Conservation (phyloP, 2,329 filamentous ascomycete species). For the Hypoxylon sp. region DNA sequence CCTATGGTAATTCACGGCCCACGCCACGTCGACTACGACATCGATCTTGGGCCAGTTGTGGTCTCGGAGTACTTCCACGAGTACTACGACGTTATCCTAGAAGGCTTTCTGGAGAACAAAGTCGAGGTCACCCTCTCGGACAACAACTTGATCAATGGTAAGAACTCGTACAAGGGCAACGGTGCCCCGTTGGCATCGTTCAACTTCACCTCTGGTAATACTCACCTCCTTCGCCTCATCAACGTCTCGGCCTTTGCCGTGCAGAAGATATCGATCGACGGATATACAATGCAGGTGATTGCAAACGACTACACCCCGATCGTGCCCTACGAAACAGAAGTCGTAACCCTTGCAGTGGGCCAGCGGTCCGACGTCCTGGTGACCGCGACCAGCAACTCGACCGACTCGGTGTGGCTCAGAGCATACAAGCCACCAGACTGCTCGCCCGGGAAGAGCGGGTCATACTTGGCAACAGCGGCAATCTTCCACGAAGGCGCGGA, state of each 20-base stretch:
- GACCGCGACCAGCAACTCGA: slow-evolving; percentile 13
- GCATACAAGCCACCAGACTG: slow-evolving; percentile 35
- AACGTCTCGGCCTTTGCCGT: slow-evolving; percentile 51
- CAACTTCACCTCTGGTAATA: slow-evolving; percentile 48
- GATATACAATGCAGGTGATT: slow-evolving; percentile 55
- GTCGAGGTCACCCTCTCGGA: slow-evolving; percentile 37
- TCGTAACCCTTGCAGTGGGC: slow-evolving; percentile 27
- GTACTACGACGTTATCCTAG: slow-evolving; percentile 18
- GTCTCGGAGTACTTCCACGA: slow-evolving; percentile 26
- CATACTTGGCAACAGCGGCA: slow-evolving; percentile 26
- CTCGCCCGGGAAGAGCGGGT: slow-evolving; percentile 23
- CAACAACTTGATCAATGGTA: slow-evolving; percentile 47
- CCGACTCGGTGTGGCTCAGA: slow-evolving; percentile 31
- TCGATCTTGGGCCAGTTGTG: slow-evolving; percentile 31
- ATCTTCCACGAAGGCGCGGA: slow-evolving; percentile 34
- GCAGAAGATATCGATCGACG: slow-evolving; percentile 52
- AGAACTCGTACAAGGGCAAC: slow-evolving; percentile 48
- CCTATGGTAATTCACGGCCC: slow-evolving; percentile 46
- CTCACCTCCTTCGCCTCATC: slow-evolving; percentile 51
- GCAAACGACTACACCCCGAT: slow-evolving; percentile 57
- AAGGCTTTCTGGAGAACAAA: slow-evolving; percentile 32
- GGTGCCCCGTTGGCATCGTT: slow-evolving; percentile 37
- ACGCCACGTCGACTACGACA: slow-evolving; percentile 28
- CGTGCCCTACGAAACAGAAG: slow-evolving; percentile 54
- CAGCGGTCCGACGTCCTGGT: slow-evolving; percentile 35